Percentiles rank a stretch among this genome's conserved stretches.
These are phyloP conservation scores for Zygosaccharomyces pseudobailii DNA, from an alignment of 1,139 yeast genomes.

Conservation along the genomic window DNA sequence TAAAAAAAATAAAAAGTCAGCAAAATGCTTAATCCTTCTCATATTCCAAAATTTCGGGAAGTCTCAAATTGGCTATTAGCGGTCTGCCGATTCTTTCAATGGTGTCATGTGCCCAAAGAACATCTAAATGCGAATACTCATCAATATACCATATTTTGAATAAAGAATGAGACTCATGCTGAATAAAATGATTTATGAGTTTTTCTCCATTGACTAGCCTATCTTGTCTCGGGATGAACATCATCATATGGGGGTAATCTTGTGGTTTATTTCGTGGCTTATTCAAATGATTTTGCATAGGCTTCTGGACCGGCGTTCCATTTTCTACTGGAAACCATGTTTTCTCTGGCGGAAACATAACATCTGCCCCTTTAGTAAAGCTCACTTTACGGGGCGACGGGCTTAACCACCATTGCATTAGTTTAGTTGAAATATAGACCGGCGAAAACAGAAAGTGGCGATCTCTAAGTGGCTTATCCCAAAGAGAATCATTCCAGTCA, in stretches of 20 bases:
- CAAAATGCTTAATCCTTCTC: conserved; percentile 1
- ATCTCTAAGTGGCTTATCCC: conserved; percentile 66
- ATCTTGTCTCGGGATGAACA: conserved; percentile 54
- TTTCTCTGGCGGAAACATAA: conserved; percentile 30
- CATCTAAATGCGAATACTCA: conserved; percentile 83
- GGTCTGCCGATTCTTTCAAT: conserved; percentile 48
- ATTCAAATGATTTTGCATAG: conserved; percentile 18
- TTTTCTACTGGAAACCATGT: conserved; percentile 31
- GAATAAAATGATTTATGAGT: conserved; percentile 42
- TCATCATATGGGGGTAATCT: conserved; percentile 36
- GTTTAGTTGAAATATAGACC: conserved; percentile 67
- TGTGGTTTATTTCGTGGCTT: conserved; percentile 8
- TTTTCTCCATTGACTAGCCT: conserved; percentile 56
- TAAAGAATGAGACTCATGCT: conserved; percentile 44
- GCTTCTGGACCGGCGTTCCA: conserved; percentile 10
- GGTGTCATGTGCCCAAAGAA: conserved; percentile 82
- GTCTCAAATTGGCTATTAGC: conserved; percentile 28
- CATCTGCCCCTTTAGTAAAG: conserved; percentile 28
- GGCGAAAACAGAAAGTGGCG: conserved; percentile 85
- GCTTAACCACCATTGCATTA: conserved; percentile 88
- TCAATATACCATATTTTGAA: conserved; percentile 44
- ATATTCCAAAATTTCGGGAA: conserved; percentile 9
- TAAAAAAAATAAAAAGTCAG: neutral
- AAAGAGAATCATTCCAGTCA: conserved; percentile 76
- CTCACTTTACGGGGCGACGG: conserved; percentile 21